phyloP scores from a whole-genome alignment of 1,284 basidiomycete species.

The Pseudozyma tsukubaensis region DNA sequence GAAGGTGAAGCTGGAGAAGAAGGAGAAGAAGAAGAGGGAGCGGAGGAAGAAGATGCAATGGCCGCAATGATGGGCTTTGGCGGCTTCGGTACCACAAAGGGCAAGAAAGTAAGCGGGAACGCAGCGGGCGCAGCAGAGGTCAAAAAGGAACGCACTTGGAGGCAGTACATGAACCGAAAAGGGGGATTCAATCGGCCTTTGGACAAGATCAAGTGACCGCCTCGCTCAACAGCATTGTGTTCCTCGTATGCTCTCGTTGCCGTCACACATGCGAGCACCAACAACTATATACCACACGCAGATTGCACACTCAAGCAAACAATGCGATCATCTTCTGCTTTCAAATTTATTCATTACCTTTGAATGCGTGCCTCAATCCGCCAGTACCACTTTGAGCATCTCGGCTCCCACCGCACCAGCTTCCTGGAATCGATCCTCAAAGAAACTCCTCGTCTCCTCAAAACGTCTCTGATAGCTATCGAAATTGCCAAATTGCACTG shows the following conservation, averaged over 20 bases:
- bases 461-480: conserved; percentile 87
- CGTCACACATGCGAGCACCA: too few species aligned
- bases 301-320: not conserved
- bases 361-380: not conserved
- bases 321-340: not conserved
- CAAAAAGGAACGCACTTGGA: conserved; percentile 92
- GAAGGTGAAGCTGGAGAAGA: conserved; percentile 4
- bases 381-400: conserved; percentile 86
- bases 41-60: conserved; percentile 73
- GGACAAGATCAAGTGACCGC: conserved; percentile 50
- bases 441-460: conserved; percentile 82
- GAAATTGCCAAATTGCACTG: conserved; percentile 89
- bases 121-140: conserved; percentile 74
- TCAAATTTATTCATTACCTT: not conserved
- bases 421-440: conserved; percentile 87
- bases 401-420: conserved; percentile 82
- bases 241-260: too few species aligned
- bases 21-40: conserved; percentile 18
- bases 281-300: not conserved
- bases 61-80: conserved; percentile 89
- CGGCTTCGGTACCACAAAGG: conserved; percentile 88
- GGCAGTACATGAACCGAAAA: conserved; percentile 87
- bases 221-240: too few species aligned
- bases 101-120: conserved; percentile 78
- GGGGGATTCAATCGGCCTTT: conserved; percentile 57